A percentile compares a stretch with the other conserved stretches of the same genome.
Conservation (phyloP, 495 filamentous ascomycete species). For the Antarctomyces pellizariae region DNA sequence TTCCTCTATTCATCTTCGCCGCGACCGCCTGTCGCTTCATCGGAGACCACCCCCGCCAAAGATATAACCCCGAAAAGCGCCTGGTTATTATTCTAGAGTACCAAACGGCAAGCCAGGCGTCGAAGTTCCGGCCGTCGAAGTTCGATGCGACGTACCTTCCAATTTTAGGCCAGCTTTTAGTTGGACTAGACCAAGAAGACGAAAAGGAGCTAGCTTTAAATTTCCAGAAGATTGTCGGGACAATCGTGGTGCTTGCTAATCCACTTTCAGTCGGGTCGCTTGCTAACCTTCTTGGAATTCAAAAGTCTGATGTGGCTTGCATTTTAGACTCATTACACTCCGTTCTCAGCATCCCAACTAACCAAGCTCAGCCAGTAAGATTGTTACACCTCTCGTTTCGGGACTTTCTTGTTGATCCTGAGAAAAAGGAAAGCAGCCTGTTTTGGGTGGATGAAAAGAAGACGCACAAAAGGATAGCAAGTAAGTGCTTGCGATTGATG, state of each 20-base stretch:
- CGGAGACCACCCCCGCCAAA: conserved; percentile 6
- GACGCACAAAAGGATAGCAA: conserved; percentile 5
- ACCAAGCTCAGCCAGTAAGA: conserved; percentile 6
- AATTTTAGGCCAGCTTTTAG: conserved; percentile 12
- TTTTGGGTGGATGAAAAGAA: conserved; percentile 15
- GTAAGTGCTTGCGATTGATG: conserved; percentile 16
- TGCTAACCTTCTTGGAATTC: conserved; percentile 6
- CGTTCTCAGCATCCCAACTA: conserved; percentile 11
- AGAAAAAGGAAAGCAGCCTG: conserved; percentile 4
- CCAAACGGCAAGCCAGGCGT: conserved; percentile 7
- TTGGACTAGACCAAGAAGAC: conserved; percentile 1
- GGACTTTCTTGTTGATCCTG: conserved; percentile 11
- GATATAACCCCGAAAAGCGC: conserved; percentile 8
- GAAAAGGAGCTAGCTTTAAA: conserved; percentile 3
- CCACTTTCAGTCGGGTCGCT: conserved; percentile 8
- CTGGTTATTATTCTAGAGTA: conserved; percentile 13
- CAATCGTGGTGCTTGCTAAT: conserved; percentile 11
- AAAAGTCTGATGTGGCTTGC: conserved; percentile 3
- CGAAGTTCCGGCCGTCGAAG: conserved; percentile 13
- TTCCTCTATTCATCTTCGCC: conserved; percentile 21
- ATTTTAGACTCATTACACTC: conserved; percentile 12
- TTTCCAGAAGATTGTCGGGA: conserved; percentile 14
- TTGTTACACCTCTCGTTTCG: conserved; percentile 10
- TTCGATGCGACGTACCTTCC: conserved; percentile 16
- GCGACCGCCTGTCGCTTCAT: conserved; percentile 20